Conservation (phyloP, 176 grass and related monocot genomes). For the Coix lacrymajobi region DNA sequence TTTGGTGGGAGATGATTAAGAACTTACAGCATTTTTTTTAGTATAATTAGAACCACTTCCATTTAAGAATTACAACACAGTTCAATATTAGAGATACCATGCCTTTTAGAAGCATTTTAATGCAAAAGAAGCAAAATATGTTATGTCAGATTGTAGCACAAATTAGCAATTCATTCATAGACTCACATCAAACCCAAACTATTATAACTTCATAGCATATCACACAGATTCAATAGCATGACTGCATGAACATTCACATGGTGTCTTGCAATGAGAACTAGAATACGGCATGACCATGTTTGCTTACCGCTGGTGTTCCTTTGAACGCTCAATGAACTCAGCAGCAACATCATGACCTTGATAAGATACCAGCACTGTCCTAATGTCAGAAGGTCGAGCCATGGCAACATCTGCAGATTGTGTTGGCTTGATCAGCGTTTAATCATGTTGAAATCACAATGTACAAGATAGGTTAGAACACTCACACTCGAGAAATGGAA, state of each 20-base stretch:
- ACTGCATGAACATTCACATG: slow-evolving; percentile 1
- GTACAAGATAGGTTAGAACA: slow-evolving; percentile 7
- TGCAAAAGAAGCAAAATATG: neutral
- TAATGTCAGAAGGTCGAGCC: slow-evolving; percentile 64
- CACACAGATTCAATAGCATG: neutral
- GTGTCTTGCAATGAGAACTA: neutral
- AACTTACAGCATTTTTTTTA: neutral
- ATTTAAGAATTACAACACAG: neutral
- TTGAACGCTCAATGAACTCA: slow-evolving; percentile 73
- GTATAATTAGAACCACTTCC: neutral
- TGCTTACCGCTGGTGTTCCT: slow-evolving; percentile 71
- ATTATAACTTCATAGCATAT: slow-evolving; percentile 2
- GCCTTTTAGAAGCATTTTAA: neutral
- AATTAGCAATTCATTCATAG: neutral
- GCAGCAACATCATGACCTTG: slow-evolving; percentile 75
- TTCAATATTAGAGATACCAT: neutral
- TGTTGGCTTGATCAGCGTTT: slow-evolving; percentile 3
- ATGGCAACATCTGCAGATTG: slow-evolving; percentile 62
- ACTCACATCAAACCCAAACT: neutral
- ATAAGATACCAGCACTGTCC: slow-evolving; percentile 67
- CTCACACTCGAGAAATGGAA: slow-evolving; percentile 99
- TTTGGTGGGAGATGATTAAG: neutral
- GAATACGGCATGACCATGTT: slow-evolving; percentile 1
- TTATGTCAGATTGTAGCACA: neutral
- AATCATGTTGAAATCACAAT: neutral